These are phyloP conservation scores for Eucalyptus sp. DNA, from an alignment of 345 rosid species.

Conservation along the genomic window DNA sequence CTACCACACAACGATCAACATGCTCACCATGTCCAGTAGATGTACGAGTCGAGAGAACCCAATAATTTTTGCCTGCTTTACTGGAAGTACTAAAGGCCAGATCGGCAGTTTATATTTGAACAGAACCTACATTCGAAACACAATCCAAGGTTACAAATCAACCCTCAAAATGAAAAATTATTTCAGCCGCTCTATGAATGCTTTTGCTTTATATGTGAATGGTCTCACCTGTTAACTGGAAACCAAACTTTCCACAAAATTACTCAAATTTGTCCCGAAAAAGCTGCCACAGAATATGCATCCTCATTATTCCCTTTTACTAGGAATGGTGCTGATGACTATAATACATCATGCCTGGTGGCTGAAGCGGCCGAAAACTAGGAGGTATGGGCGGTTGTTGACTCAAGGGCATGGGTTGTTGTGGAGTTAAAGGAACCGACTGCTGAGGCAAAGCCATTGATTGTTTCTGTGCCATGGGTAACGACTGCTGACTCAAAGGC, in stretches of 20 bases:
- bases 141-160: not conserved
- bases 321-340: conserved; percentile 55
- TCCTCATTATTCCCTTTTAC: not conserved
- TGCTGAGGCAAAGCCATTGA: conserved; percentile 8
- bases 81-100: not conserved
- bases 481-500: conserved; percentile 22
- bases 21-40: not conserved
- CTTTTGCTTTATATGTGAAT: not conserved
- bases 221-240: not conserved
- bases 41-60: not conserved
- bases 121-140: not conserved
- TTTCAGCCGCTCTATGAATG: not conserved
- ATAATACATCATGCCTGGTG: conserved; percentile 57
- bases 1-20: not conserved
- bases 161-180: not conserved
- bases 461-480: conserved; percentile 7
- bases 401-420: conserved; percentile 2
- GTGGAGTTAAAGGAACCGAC: not conserved
- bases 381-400: conserved; percentile 42
- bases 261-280: not conserved
- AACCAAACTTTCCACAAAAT: not conserved
- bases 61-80: not conserved
- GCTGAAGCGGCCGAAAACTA: conserved; percentile 57
- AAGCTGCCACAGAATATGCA: not conserved
- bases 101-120: not conserved